These are phyloP conservation scores for Geotrichum restrictum DNA, from an alignment of 1,139 yeast species.

Conservation along the genomic window DNA sequence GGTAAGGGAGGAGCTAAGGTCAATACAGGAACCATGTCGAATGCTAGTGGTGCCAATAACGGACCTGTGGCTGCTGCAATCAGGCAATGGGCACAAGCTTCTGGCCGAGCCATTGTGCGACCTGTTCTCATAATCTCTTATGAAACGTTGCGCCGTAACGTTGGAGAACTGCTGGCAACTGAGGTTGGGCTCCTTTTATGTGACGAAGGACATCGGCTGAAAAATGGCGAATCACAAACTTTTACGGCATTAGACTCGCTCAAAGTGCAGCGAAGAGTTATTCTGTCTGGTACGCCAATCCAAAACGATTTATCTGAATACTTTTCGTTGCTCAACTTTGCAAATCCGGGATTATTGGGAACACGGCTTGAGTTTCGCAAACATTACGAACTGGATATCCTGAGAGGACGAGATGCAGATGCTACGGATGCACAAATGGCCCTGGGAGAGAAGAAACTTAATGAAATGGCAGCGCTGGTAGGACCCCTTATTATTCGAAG, in stretches of 20 bases:
- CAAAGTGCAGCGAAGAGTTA: constrained; percentile 82
- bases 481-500: constrained; percentile 89
- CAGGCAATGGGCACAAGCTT: constrained; percentile 82
- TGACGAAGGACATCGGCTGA: constrained; percentile 94
- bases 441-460: constrained; percentile 67
- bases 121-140: constrained; percentile 95
- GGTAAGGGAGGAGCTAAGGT: constrained; percentile 44
- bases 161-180: constrained; percentile 67
- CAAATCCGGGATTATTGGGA: constrained; percentile 92
- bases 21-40: constrained; percentile 18
- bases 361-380: constrained; percentile 77
- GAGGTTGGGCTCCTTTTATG: constrained; percentile 87
- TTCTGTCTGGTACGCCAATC: constrained; percentile 94
- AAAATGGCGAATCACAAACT: constrained; percentile 91
- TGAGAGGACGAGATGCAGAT: constrained; percentile 84
- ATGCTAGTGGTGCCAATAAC: constrained; percentile 39
- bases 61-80: constrained; percentile 59
- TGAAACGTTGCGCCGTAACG: constrained; percentile 86
- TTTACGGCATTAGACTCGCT: constrained; percentile 82
- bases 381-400: constrained; percentile 74
- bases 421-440: constrained; percentile 77
- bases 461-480: constrained; percentile 69
- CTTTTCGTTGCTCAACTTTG: constrained; percentile 83
- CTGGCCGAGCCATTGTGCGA: constrained; percentile 82
- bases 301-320: constrained; percentile 95